Conservation (phyloP, 108 stramenopile genomes). For the Skeletonema grethae region DNA sequence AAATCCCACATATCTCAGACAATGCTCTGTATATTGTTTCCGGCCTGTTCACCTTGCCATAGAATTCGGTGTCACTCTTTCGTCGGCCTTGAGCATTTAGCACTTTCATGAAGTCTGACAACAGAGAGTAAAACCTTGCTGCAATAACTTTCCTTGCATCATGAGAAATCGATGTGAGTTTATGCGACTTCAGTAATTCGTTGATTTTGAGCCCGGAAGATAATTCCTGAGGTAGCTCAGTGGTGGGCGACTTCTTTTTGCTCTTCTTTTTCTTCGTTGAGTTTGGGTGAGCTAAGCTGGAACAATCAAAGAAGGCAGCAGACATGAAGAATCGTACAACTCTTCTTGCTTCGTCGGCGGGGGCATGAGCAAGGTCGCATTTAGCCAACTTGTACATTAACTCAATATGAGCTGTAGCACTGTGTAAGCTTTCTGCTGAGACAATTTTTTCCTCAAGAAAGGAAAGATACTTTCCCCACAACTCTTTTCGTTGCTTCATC, state of each 20-base stretch:
- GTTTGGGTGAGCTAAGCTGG: slow-evolving; percentile 13
- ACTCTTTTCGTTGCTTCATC: slow-evolving; percentile 2
- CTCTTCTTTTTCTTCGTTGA: slow-evolving; percentile 54
- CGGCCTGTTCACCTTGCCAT: slow-evolving; percentile 28
- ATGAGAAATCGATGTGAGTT: slow-evolving; percentile 28
- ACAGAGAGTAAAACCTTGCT: slow-evolving; percentile 71
- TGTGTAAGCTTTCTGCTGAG: slow-evolving; percentile 36
- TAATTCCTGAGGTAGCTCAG: slow-evolving; percentile 19
- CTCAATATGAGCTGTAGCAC: slow-evolving; percentile 32
- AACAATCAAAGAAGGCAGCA: slow-evolving; percentile 78
- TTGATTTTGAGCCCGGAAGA: slow-evolving; percentile 41
- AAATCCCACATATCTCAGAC: slow-evolving; percentile 42
- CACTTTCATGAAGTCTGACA: slow-evolving; percentile 53
- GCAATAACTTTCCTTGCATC: slow-evolving; percentile 59
- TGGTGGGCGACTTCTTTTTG: slow-evolving; percentile 34
- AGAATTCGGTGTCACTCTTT: slow-evolving; percentile 12
- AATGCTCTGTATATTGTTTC: slow-evolving; percentile 47
- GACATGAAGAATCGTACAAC: slow-evolving; percentile 69
- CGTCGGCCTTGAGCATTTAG: slow-evolving; percentile 23
- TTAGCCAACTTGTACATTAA: slow-evolving; percentile 47
- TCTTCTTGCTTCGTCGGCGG: slow-evolving; percentile 35
- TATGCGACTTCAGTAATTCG: slow-evolving; percentile 20
- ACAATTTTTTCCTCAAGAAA: slow-evolving; percentile 45
- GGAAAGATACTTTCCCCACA: slow-evolving; percentile 45
- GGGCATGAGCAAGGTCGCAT: slow-evolving; percentile 29